Conservation (phyloP, 2,329 filamentous ascomycete species). For the Xylaria sp. region DNA sequence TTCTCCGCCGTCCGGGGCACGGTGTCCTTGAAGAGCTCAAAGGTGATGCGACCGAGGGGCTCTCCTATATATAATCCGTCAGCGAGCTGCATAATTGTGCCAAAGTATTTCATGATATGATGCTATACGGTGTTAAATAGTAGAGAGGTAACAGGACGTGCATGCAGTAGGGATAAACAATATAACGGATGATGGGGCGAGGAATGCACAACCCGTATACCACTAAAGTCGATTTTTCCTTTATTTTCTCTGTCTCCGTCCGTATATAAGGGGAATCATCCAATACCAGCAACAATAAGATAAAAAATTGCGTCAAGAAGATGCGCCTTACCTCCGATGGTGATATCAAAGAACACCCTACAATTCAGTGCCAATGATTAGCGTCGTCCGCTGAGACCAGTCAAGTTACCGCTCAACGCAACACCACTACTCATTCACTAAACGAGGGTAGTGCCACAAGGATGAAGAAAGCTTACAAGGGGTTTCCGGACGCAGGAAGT, state of each 20-base stretch:
- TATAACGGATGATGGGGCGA: neutral
- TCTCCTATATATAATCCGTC: conserved; percentile 72
- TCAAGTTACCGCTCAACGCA: neutral
- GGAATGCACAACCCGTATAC: neutral
- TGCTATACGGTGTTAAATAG: neutral
- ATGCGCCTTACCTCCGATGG: conserved; percentile 73
- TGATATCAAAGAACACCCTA: conserved; percentile 80
- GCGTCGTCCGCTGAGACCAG: neutral
- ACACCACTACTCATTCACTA: neutral
- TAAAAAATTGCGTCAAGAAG: neutral
- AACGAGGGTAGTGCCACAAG: neutral
- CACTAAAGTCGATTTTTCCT: neutral
- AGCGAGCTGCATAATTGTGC: conserved; percentile 11
- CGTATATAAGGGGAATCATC: neutral
- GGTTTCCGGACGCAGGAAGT: conserved; percentile 57
- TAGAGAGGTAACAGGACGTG: neutral
- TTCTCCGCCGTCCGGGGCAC: conserved; percentile 93
- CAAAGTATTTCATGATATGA: neutral
- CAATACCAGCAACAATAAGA: neutral
- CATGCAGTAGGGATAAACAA: neutral
- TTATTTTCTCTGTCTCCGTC: neutral
- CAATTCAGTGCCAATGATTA: neutral
- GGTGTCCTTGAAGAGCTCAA: conserved; percentile 88
- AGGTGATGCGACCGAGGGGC: conserved; percentile 85
- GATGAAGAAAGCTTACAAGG: conserved; percentile 51